A percentile compares a stretch with the other conserved stretches of the same genome.
phyloP scores from a whole-genome alignment of 1,284 basidiomycete species.

The Chondrostereum purpureum region DNA sequence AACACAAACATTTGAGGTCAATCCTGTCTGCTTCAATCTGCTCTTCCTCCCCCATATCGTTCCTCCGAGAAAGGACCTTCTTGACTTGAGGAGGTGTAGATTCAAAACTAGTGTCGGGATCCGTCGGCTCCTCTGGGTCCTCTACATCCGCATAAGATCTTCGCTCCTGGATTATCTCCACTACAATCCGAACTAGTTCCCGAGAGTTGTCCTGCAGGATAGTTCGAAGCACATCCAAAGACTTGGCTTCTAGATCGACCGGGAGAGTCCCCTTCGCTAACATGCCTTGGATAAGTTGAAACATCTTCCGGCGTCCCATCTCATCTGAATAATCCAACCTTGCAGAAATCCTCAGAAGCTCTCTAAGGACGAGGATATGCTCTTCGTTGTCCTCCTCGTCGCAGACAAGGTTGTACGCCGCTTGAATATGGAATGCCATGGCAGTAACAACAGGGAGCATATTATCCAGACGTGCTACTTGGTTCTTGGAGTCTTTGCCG shows the following conservation, averaged over 20 bases:
- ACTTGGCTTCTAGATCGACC: conserved; percentile 66
- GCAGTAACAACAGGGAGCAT: conserved; percentile 80
- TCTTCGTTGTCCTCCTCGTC: conserved; percentile 42
- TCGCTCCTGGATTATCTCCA: conserved; percentile 84
- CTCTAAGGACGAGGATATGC: conserved; percentile 54
- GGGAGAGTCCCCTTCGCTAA: conserved; percentile 72
- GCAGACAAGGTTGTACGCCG: conserved; percentile 62
- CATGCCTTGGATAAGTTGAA: conserved; percentile 80
- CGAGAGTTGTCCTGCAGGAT: conserved; percentile 74
- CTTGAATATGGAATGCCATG: conserved; percentile 77
- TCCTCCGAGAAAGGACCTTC: conserved; percentile 15
- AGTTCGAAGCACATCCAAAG: conserved; percentile 75
- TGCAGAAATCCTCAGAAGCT: conserved; percentile 78
- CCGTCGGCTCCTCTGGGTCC: conserved; percentile 32
- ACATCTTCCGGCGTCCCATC: conserved; percentile 88
- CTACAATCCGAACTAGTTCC: conserved; percentile 87
- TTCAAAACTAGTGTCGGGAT: conserved; percentile 11
- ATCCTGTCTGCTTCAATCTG: conserved; percentile 52
- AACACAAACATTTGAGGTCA: conserved; percentile 69
- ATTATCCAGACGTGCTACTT: conserved; percentile 62
- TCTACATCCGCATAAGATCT: conserved; percentile 55
- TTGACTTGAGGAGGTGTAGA: conserved; percentile 20
- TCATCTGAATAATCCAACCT: conserved; percentile 91
- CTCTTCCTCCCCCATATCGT: conserved; percentile 49
- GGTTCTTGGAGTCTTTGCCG: conserved; percentile 56